These are phyloP conservation scores for Cryomyces antarcticus DNA, from an alignment of 495 filamentous ascomycete genomes.

Conservation along the genomic window DNA sequence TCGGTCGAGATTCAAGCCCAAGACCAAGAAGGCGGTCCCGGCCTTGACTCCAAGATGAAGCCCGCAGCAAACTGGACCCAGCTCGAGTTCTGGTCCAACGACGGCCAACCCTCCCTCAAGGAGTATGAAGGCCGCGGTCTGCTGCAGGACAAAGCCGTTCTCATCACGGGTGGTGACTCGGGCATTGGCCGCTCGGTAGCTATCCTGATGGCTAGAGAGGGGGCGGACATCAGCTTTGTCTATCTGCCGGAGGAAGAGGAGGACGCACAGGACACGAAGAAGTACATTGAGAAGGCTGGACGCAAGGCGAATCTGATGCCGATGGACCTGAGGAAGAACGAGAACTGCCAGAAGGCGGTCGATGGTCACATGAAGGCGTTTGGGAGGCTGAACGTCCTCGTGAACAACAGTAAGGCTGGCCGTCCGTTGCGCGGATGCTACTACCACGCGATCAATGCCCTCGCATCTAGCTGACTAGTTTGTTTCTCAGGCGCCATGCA, in stretches of 20 bases:
- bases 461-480: not conserved
- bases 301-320: conserved; percentile 4
- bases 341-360: conserved; percentile 8
- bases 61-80: conserved; percentile 8
- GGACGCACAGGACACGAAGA: conserved; percentile 7
- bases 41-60: conserved; percentile 9
- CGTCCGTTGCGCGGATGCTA: not conserved
- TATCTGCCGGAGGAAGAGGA: conserved; percentile 2
- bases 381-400: conserved; percentile 8
- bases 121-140: conserved; percentile 11
- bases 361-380: conserved; percentile 5
- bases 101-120: conserved; percentile 6
- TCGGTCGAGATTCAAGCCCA: not conserved
- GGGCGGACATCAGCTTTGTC: not conserved
- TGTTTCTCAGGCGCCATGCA: conserved; percentile 4
- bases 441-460: not conserved
- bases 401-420: conserved; percentile 6
- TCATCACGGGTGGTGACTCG: conserved; percentile 8
- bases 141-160: conserved; percentile 8
- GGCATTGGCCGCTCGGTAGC: conserved; percentile 5
- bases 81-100: conserved; percentile 8
- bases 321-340: conserved; percentile 3
- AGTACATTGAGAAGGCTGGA: conserved; percentile 6
- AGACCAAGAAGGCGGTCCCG: conserved; percentile 5
- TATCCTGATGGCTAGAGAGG: not conserved